Percentiles rank a stretch among this genome's conserved stretches.
These are phyloP conservation scores for Moniliophthora roreri DNA, from an alignment of 1,284 basidiomycete species.

Conservation along the genomic window DNA sequence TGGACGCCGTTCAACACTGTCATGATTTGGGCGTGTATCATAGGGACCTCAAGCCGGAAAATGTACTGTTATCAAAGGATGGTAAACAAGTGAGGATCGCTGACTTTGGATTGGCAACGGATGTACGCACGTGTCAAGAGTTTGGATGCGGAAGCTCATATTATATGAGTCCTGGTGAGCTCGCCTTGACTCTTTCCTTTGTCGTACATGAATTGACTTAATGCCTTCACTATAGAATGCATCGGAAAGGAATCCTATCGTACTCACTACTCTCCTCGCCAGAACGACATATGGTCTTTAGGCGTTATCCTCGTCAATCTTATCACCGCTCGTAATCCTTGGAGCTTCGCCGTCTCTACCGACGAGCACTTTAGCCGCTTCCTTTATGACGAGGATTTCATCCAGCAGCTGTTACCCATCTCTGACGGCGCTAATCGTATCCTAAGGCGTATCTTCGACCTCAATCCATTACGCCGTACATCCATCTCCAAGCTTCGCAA, in stretches of 20 bases:
- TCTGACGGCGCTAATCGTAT: slow-evolving; percentile 11
- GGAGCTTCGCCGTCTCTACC: slow-evolving; percentile 34
- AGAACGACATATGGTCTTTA: slow-evolving; percentile 69
- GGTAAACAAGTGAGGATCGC: slow-evolving; percentile 9
- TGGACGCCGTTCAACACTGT: slow-evolving; percentile 64
- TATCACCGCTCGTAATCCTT: slow-evolving; percentile 69
- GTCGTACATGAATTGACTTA: neutral
- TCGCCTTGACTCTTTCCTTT: neutral
- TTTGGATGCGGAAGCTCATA: slow-evolving; percentile 17
- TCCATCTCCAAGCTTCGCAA: slow-evolving; percentile 12
- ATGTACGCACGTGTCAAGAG: slow-evolving; percentile 8
- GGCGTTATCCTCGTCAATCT: slow-evolving; percentile 68
- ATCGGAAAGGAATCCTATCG: slow-evolving; percentile 16
- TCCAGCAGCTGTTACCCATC: slow-evolving; percentile 13
- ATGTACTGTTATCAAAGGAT: slow-evolving; percentile 14
- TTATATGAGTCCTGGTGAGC: slow-evolving; percentile 20
- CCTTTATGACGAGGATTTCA: slow-evolving; percentile 9
- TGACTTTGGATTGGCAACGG: slow-evolving; percentile 13
- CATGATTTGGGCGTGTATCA: slow-evolving; percentile 12
- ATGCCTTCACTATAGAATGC: slow-evolving; percentile 9
- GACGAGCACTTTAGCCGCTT: slow-evolving; percentile 15
- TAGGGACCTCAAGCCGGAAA: slow-evolving; percentile 16
- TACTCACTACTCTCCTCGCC: slow-evolving; percentile 12
- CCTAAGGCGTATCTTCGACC: slow-evolving; percentile 12
- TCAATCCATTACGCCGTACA: slow-evolving; percentile 14